Conservation (phyloP, 2,329 filamentous ascomycete genomes). For the Aureobasidium musti region DNA sequence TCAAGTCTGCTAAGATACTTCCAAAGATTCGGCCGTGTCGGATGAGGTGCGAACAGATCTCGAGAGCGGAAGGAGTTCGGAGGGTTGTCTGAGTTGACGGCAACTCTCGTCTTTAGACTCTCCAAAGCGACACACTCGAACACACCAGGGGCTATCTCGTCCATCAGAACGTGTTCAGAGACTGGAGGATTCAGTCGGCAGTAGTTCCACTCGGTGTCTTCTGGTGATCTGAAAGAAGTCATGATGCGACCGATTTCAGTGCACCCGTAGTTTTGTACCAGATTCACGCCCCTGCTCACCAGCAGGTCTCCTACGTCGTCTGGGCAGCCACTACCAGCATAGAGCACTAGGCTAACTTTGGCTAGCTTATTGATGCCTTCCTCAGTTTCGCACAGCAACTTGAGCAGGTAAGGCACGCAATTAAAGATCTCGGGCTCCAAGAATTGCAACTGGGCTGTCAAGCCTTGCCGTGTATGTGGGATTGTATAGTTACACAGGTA, state of each 20-base stretch:
- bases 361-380: constrained; percentile 48
- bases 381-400: constrained; percentile 61
- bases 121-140: constrained; percentile 49
- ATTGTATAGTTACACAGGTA: constrained; percentile 58
- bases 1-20: constrained; percentile 52
- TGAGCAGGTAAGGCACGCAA: constrained; percentile 65
- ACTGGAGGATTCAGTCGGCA: constrained; percentile 45
- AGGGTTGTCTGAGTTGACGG: constrained; percentile 49
- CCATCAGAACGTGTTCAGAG: constrained; percentile 38
- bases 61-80: constrained; percentile 54
- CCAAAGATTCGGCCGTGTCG: constrained; percentile 49
- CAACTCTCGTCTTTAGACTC: constrained; percentile 41
- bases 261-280: constrained; percentile 45
- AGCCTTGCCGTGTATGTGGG: constrained; percentile 52
- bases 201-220: constrained; percentile 64
- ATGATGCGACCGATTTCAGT: constrained; percentile 47
- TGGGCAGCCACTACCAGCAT: constrained; percentile 41
- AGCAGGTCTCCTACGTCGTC: constrained; percentile 42
- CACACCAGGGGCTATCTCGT: constrained; percentile 44
- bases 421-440: constrained; percentile 56
- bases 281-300: constrained; percentile 40
- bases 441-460: constrained; percentile 37
- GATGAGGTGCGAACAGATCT: constrained; percentile 53
- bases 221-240: constrained; percentile 57
- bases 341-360: constrained; percentile 38